Percentiles rank a stretch among this genome's conserved stretches.
Conservation (phyloP, 441 rosid genomes). For the Syzygium malaccense region DNA sequence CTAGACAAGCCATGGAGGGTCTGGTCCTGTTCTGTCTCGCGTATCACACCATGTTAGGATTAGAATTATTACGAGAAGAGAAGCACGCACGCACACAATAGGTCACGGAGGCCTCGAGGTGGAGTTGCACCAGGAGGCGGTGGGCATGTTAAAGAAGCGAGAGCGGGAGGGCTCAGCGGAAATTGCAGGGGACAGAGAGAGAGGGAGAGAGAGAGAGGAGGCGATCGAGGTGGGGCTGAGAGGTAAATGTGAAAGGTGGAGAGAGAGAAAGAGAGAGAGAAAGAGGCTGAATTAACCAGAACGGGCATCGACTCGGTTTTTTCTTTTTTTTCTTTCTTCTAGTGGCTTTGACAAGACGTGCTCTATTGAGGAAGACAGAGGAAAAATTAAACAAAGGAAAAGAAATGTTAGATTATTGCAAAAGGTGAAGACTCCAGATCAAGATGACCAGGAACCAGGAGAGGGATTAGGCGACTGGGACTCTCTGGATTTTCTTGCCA, state of each 20-base stretch:
- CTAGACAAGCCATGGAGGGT: not conserved
- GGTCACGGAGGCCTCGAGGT: conserved; percentile 21
- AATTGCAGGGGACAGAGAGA: conserved; percentile 3
- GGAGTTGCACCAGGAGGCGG: conserved; percentile 48
- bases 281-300: conserved; percentile 23
- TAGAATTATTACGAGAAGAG: not conserved
- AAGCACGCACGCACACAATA: not conserved
- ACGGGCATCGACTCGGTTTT: conserved; percentile 32
- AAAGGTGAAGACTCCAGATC: conserved; percentile 21
- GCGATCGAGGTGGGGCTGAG: not conserved
- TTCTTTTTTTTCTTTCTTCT: not conserved
- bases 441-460: not conserved
- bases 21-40: not conserved
- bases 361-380: conserved; percentile 16
- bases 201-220: not conserved
- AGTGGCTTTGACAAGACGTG: conserved; percentile 65
- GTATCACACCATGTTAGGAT: not conserved
- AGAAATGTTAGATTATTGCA: conserved; percentile 34
- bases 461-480: conserved; percentile 25
- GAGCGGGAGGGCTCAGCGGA: not conserved
- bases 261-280: not conserved
- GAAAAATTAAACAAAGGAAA: conserved; percentile 5
- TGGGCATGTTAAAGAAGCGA: conserved; percentile 3
- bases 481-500: conserved; percentile 7
- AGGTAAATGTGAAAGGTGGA: not conserved